These are phyloP conservation scores for Cercospora zeina DNA, from an alignment of 2,329 filamentous ascomycete species.

Conservation along the genomic window DNA sequence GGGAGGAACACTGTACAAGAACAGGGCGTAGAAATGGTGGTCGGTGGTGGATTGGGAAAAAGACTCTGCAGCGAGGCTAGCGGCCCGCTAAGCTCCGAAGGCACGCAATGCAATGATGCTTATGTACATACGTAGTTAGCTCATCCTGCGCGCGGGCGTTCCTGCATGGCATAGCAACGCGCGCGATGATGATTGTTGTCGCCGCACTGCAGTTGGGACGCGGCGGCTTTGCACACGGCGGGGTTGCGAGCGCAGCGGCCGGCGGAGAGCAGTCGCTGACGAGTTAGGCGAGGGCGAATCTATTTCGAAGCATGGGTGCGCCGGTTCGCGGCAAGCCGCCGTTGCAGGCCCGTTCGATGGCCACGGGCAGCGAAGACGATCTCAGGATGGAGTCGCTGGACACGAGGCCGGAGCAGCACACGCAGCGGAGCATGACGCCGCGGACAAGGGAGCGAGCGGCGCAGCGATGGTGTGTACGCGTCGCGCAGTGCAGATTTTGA, in stretches of 20 bases:
- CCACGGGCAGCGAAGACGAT: no score
- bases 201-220: neutral
- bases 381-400: neutral
- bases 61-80: neutral
- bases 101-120: neutral
- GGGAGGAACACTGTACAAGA: no score
- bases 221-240: neutral
- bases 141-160: neutral
- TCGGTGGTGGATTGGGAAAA: neutral
- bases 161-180: slow-evolving; percentile 8
- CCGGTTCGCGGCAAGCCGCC: neutral
- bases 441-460: neutral
- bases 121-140: no score
- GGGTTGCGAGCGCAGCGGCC: neutral
- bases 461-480: neutral
- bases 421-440: neutral
- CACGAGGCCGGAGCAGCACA: neutral
- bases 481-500: neutral
- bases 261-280: neutral
- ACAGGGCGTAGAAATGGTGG: neutral
- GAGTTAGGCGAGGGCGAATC: neutral
- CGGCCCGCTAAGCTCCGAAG: slow-evolving; percentile 8
- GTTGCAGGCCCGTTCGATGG: neutral
- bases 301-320: slow-evolving; percentile 4
- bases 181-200: neutral